Evolutionary conservation across 495 filamentous ascomycete genomes (phyloP), one percentile per base, ranked within the genome.

Genomic region (Annulohypoxylon nitens): DNA sequence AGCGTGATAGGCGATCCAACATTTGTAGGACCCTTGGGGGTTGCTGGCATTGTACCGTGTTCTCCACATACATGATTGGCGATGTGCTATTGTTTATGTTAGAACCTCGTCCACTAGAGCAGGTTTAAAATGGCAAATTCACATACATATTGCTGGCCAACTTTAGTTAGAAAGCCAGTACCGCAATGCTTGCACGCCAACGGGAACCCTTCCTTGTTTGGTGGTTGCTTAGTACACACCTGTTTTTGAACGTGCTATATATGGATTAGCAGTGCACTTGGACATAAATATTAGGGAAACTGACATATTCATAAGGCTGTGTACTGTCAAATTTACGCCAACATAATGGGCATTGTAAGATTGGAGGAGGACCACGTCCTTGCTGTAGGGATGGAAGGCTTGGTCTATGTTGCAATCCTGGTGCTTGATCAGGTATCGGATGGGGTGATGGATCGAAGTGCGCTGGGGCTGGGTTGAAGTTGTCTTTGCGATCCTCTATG

Each of bases 171-270:
- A 37, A 84, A 85, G 0, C 78, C 78, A 25, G 81, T 76, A 18
- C 83, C 84, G 47, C 84, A 86, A 16, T 81, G 53, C 1, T 67
- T 64, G 41, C 84, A 86, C 3, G 75, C 71, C 30, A 77, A 78
- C 18, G 68, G 65, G 61, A 79, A 82, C 2, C 81, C 75, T 8
- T 78, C 67, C 1, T 53, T 48, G 1, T 53, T 74, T 4, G 79
- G 79, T 0, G 79, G 76, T 3, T 69, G 30, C 59, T 75, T 75
- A 4, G 70, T 77, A 71, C 84, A 86, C 3, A 83, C 74, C 26
- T 80, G 75, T 41, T 80, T 80, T 39, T 74, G 74, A 10, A 74
- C 71, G 48, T 86, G 84, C 83, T 86, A 66, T 36, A 12, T 39
- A 30, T 33, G 12, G 20, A 23, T 63, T 67, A 74, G 63, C 26